Evolutionary conservation across 1,284 basidiomycete genomes (phyloP), one percentile per base, ranked within the genome.

Genomic region (Ceratobasidium sp.): DNA sequence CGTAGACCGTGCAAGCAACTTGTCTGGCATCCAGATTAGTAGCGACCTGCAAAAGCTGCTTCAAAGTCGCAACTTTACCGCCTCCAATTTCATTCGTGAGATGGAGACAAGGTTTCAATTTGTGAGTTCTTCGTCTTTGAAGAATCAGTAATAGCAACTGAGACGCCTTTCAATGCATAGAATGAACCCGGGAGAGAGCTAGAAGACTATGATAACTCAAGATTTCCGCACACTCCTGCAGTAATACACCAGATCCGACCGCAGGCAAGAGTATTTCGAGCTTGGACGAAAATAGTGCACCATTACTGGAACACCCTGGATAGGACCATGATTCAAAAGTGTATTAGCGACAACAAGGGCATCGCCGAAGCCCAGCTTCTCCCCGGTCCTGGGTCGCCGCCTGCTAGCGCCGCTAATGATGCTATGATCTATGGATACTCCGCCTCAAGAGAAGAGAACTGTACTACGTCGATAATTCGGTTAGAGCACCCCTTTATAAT

Each of bases 401-500:
- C 54, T 8, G 89, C 92, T 58, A 83, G 93, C 69, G 83, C 84
- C 16, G 94, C 94, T 2, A 95, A 96, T 77, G 77, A 83, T n/a
- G 87, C 88, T 0, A 83, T 86, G 0, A 38, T 38, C 6, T 80
- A 95, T 2, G 96, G 95, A 79, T 77, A 78, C 11, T 77, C 73
- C 0, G 75, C 75, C 13, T 63, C 71, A 13, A 83, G 85, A 32
- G 84, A 82, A 32, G 85, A 84, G 11, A 76, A 79, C 23, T 98
- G 95, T 79, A 91, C 93, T 78, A 93, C 92, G 79, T 87, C 91
- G 1, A 83, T 98, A 58, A 95, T 98, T 74, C 94, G 94, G 1
- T 84, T 97, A 66, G 96, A 97, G 78, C 87, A 96, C 78, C 94
- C 93, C 0, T 94, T 97, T 78, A 92, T 96, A 26, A 87, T 97